Percentiles rank a stretch among this genome's conserved stretches.
Conservation (phyloP, 257 asterid genomes). For the Solanum tacnaense region DNA sequence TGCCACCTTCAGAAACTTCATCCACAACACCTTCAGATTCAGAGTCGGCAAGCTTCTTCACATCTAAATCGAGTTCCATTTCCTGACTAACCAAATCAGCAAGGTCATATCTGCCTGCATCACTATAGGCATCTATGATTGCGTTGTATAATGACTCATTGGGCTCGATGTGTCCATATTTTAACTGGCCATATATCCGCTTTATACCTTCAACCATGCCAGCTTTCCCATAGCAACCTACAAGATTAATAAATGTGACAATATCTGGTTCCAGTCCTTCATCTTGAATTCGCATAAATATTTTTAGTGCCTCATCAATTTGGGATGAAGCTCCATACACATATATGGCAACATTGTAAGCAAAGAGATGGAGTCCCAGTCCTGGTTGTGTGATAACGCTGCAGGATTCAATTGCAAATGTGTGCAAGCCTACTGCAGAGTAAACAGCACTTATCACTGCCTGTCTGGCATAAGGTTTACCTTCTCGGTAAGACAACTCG, state of each 20-base stretch:
- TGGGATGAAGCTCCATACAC: slow-evolving; percentile 60
- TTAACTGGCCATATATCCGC: slow-evolving; percentile 56
- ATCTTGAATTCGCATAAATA: slow-evolving; percentile 83
- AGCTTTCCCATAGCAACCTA: slow-evolving; percentile 70
- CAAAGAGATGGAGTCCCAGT: slow-evolving; percentile 32
- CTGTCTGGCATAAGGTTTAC: slow-evolving; percentile 59
- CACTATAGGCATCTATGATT: slow-evolving; percentile 54
- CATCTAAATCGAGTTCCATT: slow-evolving; percentile 45
- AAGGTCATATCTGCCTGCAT: slow-evolving; percentile 59
- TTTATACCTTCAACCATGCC: slow-evolving; percentile 89
- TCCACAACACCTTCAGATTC: slow-evolving; percentile 28
- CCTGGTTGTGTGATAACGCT: slow-evolving; percentile 36
- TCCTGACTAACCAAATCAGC: slow-evolving; percentile 67
- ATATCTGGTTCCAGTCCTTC: slow-evolving; percentile 72
- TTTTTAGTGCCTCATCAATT: slow-evolving; percentile 54
- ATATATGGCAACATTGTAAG: slow-evolving; percentile 70
- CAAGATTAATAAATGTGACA: slow-evolving; percentile 60
- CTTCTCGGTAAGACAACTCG: slow-evolving; percentile 45
- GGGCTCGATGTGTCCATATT: slow-evolving; percentile 44
- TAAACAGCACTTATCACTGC: slow-evolving; percentile 65
- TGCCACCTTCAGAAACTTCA: slow-evolving; percentile 1
- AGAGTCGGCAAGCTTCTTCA: slow-evolving; percentile 22
- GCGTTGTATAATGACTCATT: slow-evolving; percentile 55
- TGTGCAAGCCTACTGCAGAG: slow-evolving; percentile 55
- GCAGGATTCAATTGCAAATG: slow-evolving; percentile 67